Percentiles rank a stretch among this genome's conserved stretches.
Evolutionary conservation across 2,329 filamentous ascomycete genomes (phyloP).

Genomic region (Alternaria incomplexa): DNA sequence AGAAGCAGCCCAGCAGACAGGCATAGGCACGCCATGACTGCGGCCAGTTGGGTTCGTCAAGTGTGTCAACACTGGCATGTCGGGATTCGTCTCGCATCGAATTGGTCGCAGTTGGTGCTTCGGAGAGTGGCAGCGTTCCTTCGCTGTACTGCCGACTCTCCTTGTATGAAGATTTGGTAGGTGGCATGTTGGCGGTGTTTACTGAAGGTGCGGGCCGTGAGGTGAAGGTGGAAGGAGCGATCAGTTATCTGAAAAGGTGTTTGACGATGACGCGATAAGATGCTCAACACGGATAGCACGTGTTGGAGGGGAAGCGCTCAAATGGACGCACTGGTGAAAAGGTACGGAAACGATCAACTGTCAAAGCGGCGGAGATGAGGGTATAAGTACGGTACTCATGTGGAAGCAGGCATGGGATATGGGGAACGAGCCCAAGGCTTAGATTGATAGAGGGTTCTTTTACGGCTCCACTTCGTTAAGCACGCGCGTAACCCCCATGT

Average conservation of each 20-base stretch:
- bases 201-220: conserved; percentile 5
- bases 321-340: conserved; percentile 16
- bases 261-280: conserved; percentile 10
- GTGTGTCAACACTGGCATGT: conserved; percentile 17
- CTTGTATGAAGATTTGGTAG: conserved; percentile 19
- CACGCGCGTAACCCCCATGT: conserved; percentile 34
- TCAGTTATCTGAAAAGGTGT: conserved; percentile 8
- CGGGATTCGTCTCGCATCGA: conserved; percentile 31
- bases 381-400: conserved; percentile 29
- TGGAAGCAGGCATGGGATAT: conserved; percentile 20
- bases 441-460: conserved; percentile 23
- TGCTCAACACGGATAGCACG: conserved; percentile 26
- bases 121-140: conserved; percentile 32
- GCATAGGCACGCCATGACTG: conserved; percentile 53
- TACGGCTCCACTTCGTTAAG: conserved; percentile 32
- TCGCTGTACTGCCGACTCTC: conserved; percentile 27
- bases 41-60: conserved; percentile 52
- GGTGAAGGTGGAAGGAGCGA: conserved; percentile 12
- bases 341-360: conserved; percentile 9
- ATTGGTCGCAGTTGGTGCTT: conserved; percentile 25
- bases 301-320: conserved; percentile 25
- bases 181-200: conserved; percentile 20
- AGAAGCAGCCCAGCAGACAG: conserved; percentile 55
- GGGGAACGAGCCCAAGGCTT: conserved; percentile 21
- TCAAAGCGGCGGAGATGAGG: conserved; percentile 15